These are phyloP conservation scores for Amauroascus verrucosus DNA, from an alignment of 2,329 filamentous ascomycete genomes.

Conservation along the genomic window DNA sequence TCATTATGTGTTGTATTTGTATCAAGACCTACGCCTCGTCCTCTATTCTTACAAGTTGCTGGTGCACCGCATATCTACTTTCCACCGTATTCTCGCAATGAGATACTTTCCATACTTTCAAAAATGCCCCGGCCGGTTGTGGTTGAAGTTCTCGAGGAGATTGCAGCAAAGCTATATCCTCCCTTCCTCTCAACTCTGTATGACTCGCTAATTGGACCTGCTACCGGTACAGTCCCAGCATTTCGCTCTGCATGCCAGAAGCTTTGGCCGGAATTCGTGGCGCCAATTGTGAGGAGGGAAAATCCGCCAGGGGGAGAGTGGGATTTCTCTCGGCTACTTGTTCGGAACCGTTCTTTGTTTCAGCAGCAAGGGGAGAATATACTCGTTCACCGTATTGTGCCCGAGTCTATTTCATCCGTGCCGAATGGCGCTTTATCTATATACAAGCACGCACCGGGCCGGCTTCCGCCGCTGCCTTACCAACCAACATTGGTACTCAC, in stretches of 20 bases:
- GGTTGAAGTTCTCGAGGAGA: conserved; percentile 24
- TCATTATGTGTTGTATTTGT: conserved; percentile 68
- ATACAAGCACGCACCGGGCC: conserved; percentile 9
- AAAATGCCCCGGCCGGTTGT: conserved; percentile 38
- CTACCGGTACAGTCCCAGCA: conserved; percentile 64
- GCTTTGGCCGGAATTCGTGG: conserved; percentile 77
- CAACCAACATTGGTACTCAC: conserved; percentile 40
- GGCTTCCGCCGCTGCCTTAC: conserved; percentile 34
- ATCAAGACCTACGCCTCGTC: conserved; percentile 56
- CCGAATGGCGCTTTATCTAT: conserved; percentile 8
- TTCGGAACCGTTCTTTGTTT: conserved; percentile 39
- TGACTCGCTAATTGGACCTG: conserved; percentile 72
- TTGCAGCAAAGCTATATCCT: conserved; percentile 35
- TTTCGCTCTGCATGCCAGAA: conserved; percentile 60
- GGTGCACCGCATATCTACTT: conserved; percentile 72
- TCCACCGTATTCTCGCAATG: conserved; percentile 68
- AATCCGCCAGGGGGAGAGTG: conserved; percentile 46
- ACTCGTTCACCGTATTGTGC: conserved; percentile 34
- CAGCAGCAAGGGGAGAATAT: conserved; percentile 37
- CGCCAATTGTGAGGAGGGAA: conserved; percentile 64
- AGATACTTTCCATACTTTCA: conserved; percentile 69
- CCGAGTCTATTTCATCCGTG: conserved; percentile 14
- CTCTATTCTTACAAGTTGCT: conserved; percentile 58
- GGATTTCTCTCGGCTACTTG: conserved; percentile 76
- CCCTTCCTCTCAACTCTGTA: conserved; percentile 77